Conservation (phyloP, 1,284 basidiomycete species). For the Leccinum pachyderme region DNA sequence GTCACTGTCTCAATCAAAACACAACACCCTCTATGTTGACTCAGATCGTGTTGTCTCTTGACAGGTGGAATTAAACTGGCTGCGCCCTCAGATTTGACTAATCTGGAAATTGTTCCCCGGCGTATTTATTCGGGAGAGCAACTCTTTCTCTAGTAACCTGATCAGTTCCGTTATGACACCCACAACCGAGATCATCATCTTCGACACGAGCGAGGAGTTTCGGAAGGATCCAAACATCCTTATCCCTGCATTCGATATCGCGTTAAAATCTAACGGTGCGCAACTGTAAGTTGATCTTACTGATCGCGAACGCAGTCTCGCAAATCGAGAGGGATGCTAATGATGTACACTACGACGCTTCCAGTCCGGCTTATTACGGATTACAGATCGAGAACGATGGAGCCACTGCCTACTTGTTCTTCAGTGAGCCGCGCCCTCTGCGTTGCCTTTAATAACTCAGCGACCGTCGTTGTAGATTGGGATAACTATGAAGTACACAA, state of each 20-base stretch:
- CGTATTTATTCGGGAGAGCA: background rate
- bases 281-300: background rate
- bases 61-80: background rate
- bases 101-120: background rate
- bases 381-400: slow-evolving; percentile 17
- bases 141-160: background rate
- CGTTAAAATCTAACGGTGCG: background rate
- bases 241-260: background rate
- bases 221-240: background rate
- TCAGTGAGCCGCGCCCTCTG: slow-evolving; percentile 18
- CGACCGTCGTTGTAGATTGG: slow-evolving; percentile 23
- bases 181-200: background rate
- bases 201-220: background rate
- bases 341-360: background rate
- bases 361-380: slow-evolving; percentile 26
- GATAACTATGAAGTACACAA: slow-evolving; percentile 25
- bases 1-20: background rate
- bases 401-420: slow-evolving; percentile 13
- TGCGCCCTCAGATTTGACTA: background rate
- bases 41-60: background rate
- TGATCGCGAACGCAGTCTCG: background rate
- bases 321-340: background rate
- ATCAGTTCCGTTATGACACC: background rate
- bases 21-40: background rate
- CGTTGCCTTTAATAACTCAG: background rate